Percentiles rank a stretch among this genome's conserved stretches.
phyloP scores from a whole-genome alignment of 306 rosid genomes.

The Pyrus pyrifolia region DNA sequence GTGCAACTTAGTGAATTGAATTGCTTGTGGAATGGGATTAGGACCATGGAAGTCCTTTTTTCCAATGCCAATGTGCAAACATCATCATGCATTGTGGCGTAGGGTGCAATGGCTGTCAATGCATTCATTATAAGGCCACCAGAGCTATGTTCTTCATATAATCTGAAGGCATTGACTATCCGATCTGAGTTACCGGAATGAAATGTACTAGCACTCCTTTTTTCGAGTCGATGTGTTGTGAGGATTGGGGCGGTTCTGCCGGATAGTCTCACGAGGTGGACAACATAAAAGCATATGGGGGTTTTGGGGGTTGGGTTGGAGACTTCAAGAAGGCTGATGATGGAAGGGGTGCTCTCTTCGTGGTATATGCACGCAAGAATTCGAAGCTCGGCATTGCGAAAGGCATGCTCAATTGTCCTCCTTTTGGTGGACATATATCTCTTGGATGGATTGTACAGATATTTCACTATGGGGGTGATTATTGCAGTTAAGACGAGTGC shows the following conservation, averaged over 20 bases:
- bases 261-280: conserved; percentile 40
- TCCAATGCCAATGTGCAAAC: conserved; percentile 40
- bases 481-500: conserved; percentile 30
- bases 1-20: background rate
- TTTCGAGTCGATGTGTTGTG: conserved; percentile 20
- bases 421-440: conserved; percentile 22
- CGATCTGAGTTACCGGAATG: conserved; percentile 17
- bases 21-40: conserved; percentile 46
- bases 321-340: conserved; percentile 45
- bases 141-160: conserved; percentile 17
- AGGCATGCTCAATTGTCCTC: conserved; percentile 39
- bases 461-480: conserved; percentile 30
- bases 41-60: conserved; percentile 34
- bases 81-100: conserved; percentile 56
- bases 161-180: conserved; percentile 39
- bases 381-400: conserved; percentile 20
- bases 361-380: conserved; percentile 38
- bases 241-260: conserved; percentile 47
- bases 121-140: conserved; percentile 21
- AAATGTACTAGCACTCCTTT: background rate
- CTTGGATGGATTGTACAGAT: conserved; percentile 47
- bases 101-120: conserved; percentile 48
- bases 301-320: conserved; percentile 31
- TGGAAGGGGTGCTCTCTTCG: conserved; percentile 36
- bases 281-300: conserved; percentile 40